phyloP scores from a whole-genome alignment of 1,284 basidiomycete species.

The Naganishia cerealis region DNA sequence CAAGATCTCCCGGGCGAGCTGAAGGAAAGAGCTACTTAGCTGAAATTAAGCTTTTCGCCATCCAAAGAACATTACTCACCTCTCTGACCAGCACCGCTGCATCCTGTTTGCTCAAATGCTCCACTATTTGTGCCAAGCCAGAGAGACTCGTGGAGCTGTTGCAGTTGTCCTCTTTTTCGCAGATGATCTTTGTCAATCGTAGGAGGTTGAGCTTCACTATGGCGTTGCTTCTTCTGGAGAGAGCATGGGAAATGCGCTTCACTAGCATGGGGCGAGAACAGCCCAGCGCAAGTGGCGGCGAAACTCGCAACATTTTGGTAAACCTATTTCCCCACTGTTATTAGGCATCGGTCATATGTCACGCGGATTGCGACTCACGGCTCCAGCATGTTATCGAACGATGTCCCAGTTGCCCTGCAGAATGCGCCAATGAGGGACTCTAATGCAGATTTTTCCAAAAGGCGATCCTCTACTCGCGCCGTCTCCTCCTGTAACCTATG shows the following conservation, averaged over 20 bases:
- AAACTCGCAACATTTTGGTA: constrained; percentile 83
- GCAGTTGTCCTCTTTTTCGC: constrained; percentile 84
- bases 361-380: constrained; percentile 55
- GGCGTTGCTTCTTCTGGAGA: constrained; percentile 67
- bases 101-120: constrained; percentile 74
- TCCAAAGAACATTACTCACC: constrained; percentile 65
- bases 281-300: constrained; percentile 69
- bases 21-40: background rate
- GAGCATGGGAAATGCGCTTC: constrained; percentile 79
- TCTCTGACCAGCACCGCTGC: constrained; percentile 86
- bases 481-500: constrained; percentile 89
- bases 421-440: constrained; percentile 80
- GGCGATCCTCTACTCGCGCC: constrained; percentile 82
- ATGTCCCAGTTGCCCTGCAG: constrained; percentile 80
- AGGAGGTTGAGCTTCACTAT: constrained; percentile 87
- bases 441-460: constrained; percentile 68
- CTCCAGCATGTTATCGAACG: constrained; percentile 92
- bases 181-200: constrained; percentile 77
- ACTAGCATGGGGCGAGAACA: constrained; percentile 82
- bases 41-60: background rate
- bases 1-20: constrained; percentile 22
- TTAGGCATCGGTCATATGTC: constrained; percentile 35
- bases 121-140: constrained; percentile 73
- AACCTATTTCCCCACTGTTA: constrained; percentile 51
- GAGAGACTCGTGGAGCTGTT: constrained; percentile 74